Evolutionary conservation across 352 stramenopile species (phyloP).

Genomic region (Phytophthora ohioensis): DNA sequence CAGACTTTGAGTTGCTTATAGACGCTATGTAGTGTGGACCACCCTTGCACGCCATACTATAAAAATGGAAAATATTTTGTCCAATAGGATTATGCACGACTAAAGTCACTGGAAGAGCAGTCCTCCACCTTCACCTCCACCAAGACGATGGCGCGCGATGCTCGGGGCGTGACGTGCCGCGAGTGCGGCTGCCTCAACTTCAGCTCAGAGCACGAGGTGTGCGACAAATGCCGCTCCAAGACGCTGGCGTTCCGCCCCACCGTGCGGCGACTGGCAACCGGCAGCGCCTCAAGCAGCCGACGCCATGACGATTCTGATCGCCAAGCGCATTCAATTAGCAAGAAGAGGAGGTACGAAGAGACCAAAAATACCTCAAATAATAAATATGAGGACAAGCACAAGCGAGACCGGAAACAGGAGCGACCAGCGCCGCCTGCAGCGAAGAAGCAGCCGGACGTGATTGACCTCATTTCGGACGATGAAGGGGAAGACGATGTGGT

Average conservation of each 20-base stretch:
- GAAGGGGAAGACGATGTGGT: slow-evolving; percentile 22
- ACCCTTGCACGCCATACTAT: too few relatives aligned
- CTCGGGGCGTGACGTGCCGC: slow-evolving; percentile 41
- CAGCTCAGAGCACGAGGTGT: slow-evolving; percentile 38
- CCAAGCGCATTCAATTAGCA: slow-evolving; percentile 12
- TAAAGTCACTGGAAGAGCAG: too few relatives aligned
- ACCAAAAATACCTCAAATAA: slow-evolving; percentile 15
- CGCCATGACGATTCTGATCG: neutral
- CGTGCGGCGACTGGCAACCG: slow-evolving; percentile 9
- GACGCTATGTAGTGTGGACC: too few relatives aligned
- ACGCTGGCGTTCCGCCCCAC: slow-evolving; percentile 12
- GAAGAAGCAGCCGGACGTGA: slow-evolving; percentile 26
- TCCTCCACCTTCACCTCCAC: neutral
- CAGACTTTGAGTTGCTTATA: too few relatives aligned
- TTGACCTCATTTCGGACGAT: slow-evolving; percentile 38
- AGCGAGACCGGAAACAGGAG: neutral
- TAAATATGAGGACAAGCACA: neutral
- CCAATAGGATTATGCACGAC: too few relatives aligned
- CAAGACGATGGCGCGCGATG: slow-evolving; percentile 28
- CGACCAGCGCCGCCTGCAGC: neutral
- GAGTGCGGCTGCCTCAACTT: slow-evolving; percentile 64
- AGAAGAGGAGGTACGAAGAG: slow-evolving; percentile 23
- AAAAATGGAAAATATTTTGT: too few relatives aligned
- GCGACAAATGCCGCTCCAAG: slow-evolving; percentile 41
- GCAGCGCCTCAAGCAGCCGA: neutral